These are phyloP conservation scores for Hyphodiscus hymeniophilus DNA, from an alignment of 495 filamentous ascomycete species.

Conservation along the genomic window DNA sequence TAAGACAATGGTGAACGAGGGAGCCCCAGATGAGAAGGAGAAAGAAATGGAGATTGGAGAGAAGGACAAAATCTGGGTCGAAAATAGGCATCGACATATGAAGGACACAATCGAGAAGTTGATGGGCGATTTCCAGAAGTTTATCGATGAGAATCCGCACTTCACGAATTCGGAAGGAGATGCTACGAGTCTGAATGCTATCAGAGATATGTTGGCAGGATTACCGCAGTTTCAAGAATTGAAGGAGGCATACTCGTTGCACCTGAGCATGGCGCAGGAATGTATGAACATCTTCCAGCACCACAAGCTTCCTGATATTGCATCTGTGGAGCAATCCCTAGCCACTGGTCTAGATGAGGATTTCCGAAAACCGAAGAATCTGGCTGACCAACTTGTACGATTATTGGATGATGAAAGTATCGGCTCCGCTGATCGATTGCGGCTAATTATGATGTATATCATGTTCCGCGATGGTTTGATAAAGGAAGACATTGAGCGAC, in stretches of 20 bases:
- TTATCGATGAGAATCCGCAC: constrained; percentile 87
- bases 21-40: constrained; percentile 52
- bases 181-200: constrained; percentile 72
- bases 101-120: constrained; percentile 93
- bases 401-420: constrained; percentile 75
- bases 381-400: constrained; percentile 78
- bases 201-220: constrained; percentile 94
- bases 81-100: constrained; percentile 92
- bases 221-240: constrained; percentile 89
- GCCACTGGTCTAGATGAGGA: constrained; percentile 93
- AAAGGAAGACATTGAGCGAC: constrained; percentile 71
- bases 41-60: constrained; percentile 90
- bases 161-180: constrained; percentile 67
- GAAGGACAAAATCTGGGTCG: constrained; percentile 86
- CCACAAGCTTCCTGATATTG: constrained; percentile 78
- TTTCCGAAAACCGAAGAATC: constrained; percentile 78
- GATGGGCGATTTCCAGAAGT: constrained; percentile 85
- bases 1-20: constrained; percentile 68
- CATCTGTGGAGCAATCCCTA: constrained; percentile 73
- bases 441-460: constrained; percentile 76
- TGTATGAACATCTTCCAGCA: constrained; percentile 88
- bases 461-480: constrained; percentile 86
- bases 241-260: constrained; percentile 90
- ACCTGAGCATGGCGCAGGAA: constrained; percentile 96
- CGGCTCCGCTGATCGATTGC: constrained; percentile 61